Percentiles rank a stretch among this genome's conserved stretches.
Evolutionary conservation across 768 basidiomycete genomes (phyloP).

Genomic region (Lactarius sanguifluus): DNA sequence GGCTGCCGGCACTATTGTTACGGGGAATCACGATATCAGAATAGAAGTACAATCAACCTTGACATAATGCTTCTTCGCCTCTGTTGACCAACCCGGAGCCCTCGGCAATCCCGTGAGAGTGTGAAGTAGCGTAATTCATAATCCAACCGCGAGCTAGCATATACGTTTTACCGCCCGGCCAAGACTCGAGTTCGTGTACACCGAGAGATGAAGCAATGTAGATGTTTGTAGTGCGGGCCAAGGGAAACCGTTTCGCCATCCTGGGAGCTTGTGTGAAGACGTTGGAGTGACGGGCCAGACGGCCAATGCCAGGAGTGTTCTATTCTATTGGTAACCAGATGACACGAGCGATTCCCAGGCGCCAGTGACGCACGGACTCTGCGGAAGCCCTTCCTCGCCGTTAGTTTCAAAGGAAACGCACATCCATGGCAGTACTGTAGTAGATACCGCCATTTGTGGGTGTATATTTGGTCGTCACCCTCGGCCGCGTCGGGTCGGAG

Average conservation of each 20-base stretch:
- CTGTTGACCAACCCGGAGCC: slow-evolving; percentile 1
- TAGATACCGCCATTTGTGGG: background rate
- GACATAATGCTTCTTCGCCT: slow-evolving; percentile 9
- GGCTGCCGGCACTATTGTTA: slow-evolving; percentile 7
- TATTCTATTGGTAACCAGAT: slow-evolving; percentile 10
- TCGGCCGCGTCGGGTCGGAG: background rate
- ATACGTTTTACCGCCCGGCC: background rate
- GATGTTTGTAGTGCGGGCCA: background rate
- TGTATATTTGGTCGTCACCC: background rate
- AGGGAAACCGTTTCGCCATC: background rate
- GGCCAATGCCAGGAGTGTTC: slow-evolving; percentile 1
- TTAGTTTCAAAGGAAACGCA: background rate
- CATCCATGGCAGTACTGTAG: background rate
- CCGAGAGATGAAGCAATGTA: background rate
- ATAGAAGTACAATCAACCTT: slow-evolving; percentile 10
- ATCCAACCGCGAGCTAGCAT: background rate
- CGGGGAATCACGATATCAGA: slow-evolving; percentile 8
- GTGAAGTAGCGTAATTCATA: background rate
- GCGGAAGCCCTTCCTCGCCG: background rate
- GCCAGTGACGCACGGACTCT: background rate
- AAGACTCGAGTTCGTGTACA: background rate
- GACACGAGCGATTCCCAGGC: slow-evolving; percentile 7
- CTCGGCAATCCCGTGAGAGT: slow-evolving; percentile 18
- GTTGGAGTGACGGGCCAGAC: background rate
- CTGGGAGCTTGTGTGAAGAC: background rate